phyloP scores from a whole-genome alignment of 2,329 filamentous ascomycete genomes.

The Colletotrichum simmondsii region DNA sequence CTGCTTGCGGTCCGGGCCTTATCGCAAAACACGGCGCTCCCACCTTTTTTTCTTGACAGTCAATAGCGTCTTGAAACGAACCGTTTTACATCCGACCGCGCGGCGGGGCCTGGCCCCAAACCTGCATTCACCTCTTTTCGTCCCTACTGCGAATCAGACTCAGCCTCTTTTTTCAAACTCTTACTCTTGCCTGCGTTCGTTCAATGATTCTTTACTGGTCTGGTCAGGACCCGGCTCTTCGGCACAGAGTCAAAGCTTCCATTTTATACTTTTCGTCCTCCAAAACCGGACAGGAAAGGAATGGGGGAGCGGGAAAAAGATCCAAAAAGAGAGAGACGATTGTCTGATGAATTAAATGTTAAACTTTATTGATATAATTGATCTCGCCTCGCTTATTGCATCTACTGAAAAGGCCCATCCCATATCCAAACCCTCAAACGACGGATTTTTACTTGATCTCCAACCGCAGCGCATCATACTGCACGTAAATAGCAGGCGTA shows the following conservation, averaged over 20 bases:
- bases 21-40: neutral
- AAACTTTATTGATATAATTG: neutral
- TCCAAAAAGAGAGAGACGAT: neutral
- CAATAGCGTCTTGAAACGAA: neutral
- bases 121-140: neutral
- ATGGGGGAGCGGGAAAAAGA: neutral
- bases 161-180: neutral
- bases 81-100: neutral
- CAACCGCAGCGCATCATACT: constrained; percentile 70
- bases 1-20: neutral
- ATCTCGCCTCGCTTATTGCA: neutral
- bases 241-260: constrained; percentile 1
- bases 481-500: constrained; percentile 64
- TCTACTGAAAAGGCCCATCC: neutral
- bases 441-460: constrained; percentile 54
- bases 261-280: neutral
- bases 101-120: neutral
- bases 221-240: neutral
- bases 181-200: constrained; percentile 2
- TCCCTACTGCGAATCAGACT: neutral
- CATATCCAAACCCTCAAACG: neutral
- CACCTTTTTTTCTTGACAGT: neutral
- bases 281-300: neutral
- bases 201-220: neutral
- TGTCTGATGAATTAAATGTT: neutral